These are phyloP conservation scores for Mediolabrus comicus DNA, from an alignment of 108 stramenopile genomes.

Conservation along the genomic window DNA sequence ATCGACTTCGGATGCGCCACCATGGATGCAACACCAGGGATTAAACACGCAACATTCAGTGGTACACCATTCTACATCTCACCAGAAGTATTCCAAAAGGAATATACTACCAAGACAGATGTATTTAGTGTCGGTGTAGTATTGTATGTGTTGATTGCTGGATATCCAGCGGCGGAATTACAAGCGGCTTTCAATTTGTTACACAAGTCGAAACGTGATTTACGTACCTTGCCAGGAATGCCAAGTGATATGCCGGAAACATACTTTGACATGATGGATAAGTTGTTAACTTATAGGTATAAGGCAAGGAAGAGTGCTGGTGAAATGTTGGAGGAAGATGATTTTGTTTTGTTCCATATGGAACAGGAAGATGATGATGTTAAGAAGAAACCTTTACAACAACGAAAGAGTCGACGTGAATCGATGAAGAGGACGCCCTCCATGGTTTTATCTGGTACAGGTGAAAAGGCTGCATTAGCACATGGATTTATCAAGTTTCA, in stretches of 20 bases:
- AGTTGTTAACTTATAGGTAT: conserved; percentile 51
- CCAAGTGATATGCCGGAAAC: conserved; percentile 68
- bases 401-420: not conserved
- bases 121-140: conserved; percentile 64
- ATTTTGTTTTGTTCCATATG: conserved; percentile 66
- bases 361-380: not conserved
- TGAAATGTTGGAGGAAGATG: conserved; percentile 38
- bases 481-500: conserved; percentile 62
- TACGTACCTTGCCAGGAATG: conserved; percentile 52
- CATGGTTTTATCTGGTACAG: conserved; percentile 31
- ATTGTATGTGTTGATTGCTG: conserved; percentile 71
- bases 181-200: conserved; percentile 66
- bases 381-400: not conserved
- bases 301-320: conserved; percentile 53
- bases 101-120: conserved; percentile 52
- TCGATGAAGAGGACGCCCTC: not conserved
- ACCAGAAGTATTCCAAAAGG: conserved; percentile 63
- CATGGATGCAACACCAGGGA: conserved; percentile 10
- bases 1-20: conserved; percentile 76
- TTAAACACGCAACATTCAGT: conserved; percentile 61
- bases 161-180: conserved; percentile 57
- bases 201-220: conserved; percentile 24
- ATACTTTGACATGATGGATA: conserved; percentile 58
- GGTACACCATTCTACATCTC: conserved; percentile 75
- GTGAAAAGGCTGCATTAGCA: conserved; percentile 36